A percentile compares a stretch with the other conserved stretches of the same genome.
Conservation (phyloP, 495 filamentous ascomycete species). For the Hyaloscypha variabilis region DNA sequence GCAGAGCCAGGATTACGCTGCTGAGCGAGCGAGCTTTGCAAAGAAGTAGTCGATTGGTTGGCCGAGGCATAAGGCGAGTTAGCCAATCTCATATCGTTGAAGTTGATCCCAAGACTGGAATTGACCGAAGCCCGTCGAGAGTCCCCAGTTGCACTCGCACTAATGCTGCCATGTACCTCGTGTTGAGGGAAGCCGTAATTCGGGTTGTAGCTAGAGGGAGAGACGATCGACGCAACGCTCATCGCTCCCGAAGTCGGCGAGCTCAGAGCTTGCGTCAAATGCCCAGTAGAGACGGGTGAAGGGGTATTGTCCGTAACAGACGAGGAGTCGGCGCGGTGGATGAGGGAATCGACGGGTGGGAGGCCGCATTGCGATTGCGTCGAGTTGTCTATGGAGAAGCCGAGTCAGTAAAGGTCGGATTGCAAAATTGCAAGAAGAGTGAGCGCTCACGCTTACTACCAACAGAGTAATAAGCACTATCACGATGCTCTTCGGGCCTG, state of each 20-base stretch:
- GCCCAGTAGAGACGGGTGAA: slow-evolving; percentile 44
- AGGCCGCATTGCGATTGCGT: slow-evolving; percentile 46
- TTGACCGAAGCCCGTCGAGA: slow-evolving; percentile 81
- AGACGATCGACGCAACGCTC: slow-evolving; percentile 60
- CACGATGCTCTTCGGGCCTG: slow-evolving; percentile 50
- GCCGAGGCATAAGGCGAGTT: slow-evolving; percentile 73
- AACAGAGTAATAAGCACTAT: slow-evolving; percentile 54
- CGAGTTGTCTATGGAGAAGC: slow-evolving; percentile 45
- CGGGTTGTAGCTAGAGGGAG: slow-evolving; percentile 46
- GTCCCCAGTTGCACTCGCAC: slow-evolving; percentile 24
- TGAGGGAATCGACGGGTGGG: slow-evolving; percentile 40
- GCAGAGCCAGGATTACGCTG: slow-evolving; percentile 53
- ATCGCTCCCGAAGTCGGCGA: slow-evolving; percentile 47
- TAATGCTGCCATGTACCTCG: slow-evolving; percentile 13
- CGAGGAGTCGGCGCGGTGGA: slow-evolving; percentile 38
- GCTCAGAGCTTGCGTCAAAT: slow-evolving; percentile 36
- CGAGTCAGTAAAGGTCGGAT: slow-evolving; percentile 12
- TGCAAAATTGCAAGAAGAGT: neutral
- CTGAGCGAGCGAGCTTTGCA: slow-evolving; percentile 54
- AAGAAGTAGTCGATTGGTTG: slow-evolving; percentile 77
- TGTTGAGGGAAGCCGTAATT: neutral
- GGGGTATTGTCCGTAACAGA: slow-evolving; percentile 54
- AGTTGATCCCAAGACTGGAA: slow-evolving; percentile 71
- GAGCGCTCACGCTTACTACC: slow-evolving; percentile 57
- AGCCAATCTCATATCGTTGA: slow-evolving; percentile 69